Evolutionary conservation across 1,139 yeast species (phyloP), one percentile per base, ranked within the genome.

Genomic region (Saccharomyces hybrid): DNA sequence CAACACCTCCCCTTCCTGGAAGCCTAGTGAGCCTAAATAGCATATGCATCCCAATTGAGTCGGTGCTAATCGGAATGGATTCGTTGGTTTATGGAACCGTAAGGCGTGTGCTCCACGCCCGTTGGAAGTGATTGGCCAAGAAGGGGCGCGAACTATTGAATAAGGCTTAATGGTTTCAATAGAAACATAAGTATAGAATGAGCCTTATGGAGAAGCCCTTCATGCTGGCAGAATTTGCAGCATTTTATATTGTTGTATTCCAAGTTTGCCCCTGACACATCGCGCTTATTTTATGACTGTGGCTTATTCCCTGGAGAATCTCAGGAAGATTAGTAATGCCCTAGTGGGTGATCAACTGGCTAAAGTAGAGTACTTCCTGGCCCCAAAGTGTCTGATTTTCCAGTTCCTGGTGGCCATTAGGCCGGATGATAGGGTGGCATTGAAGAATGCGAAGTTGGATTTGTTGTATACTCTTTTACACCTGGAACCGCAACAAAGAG

Each of bases 341-440:
- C 48, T 62, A 38, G 55, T 63, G n/a, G 67, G 66, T 5, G 65
- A 63, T 51, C 62, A 59, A 47, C 48, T 52, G 16, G 61, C 61
- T 25, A 63, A 63, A 52, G 55, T 61, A 20, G 57, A 53, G 14
- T 42, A 59, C 14, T 53, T 57, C n/a, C 49, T 57, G 3, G 54
- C 56, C 8, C 53, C 61, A 2, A 52, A 59, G 5, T 46, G 50
- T 6, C 49, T 48, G 9, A 31, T 58, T 47, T 46, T 64, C 13
- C 49, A 57, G 20, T 54, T 52, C 3, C 32, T 65, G 28, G 14
- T 61, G 28, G 50, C 55, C 20, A 51, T 61, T n/a, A 55, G 57
- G 9, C 4, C 20, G 3, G 27, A 29, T 2, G 58, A 57, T 16
- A 14, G 46, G 7, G 9, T 46, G 4, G 52, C 47, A 3, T 26